These are phyloP conservation scores for Inonotus obliquus DNA, from an alignment of 1,284 basidiomycete genomes.

Conservation along the genomic window DNA sequence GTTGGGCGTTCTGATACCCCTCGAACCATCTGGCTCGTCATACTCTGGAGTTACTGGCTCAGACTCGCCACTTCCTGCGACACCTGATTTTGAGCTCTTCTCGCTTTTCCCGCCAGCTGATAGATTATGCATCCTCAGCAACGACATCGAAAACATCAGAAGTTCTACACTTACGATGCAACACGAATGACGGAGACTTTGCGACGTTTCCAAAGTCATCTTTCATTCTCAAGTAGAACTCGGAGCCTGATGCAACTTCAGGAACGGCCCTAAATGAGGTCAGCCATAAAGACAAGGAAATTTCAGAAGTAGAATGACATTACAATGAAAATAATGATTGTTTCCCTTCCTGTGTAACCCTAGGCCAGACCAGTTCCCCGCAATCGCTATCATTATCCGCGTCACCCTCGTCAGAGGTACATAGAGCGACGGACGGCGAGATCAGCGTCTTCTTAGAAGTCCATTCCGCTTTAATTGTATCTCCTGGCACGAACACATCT, in stretches of 20 bases:
- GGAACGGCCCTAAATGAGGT: conserved; percentile 30
- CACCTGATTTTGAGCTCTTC: not conserved
- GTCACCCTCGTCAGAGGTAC: not conserved
- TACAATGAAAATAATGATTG: conserved; percentile 29
- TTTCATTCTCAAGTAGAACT: conserved; percentile 37
- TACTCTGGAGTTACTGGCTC: not conserved
- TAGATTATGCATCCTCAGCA: not conserved
- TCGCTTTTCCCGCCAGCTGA: not conserved
- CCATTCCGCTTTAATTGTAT: conserved; percentile 14
- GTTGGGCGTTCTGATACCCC: not conserved
- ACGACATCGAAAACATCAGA: not conserved
- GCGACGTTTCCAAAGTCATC: conserved; percentile 34
- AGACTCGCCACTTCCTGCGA: not conserved
- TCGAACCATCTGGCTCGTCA: not conserved
- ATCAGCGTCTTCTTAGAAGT: not conserved
- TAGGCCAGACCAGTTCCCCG: conserved; percentile 36
- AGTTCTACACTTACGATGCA: conserved; percentile 33
- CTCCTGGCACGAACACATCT: conserved; percentile 10
- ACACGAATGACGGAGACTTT: conserved; percentile 37
- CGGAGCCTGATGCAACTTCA: conserved; percentile 26
- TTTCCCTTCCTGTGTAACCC: conserved; percentile 32
- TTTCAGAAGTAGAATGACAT: not conserved
- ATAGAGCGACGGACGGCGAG: conserved; percentile 16
- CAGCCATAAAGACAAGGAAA: not conserved
- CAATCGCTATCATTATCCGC: conserved; percentile 24